These are phyloP conservation scores for Pyrrhoderma noxium DNA, from an alignment of 1,284 basidiomycete genomes.

Conservation along the genomic window DNA sequence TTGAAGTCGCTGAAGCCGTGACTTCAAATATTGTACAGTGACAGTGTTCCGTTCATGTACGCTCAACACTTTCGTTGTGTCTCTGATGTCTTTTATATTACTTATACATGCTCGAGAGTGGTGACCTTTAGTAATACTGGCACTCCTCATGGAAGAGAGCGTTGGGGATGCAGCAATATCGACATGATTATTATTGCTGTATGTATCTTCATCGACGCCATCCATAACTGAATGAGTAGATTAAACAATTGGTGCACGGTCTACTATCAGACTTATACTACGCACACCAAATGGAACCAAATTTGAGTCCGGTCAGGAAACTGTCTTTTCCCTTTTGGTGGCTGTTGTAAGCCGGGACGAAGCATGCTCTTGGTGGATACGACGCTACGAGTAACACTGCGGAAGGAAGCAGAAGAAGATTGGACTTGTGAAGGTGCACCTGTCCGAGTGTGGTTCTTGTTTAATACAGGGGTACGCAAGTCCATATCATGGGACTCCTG, in stretches of 20 bases:
- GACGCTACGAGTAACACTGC: constrained; percentile 13
- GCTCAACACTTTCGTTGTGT: no score
- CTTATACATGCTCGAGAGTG: no score
- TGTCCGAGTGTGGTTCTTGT: constrained; percentile 34
- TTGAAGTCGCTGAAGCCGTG: no score
- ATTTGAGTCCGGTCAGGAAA: constrained; percentile 52
- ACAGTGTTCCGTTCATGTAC: no score
- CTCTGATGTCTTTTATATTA: no score
- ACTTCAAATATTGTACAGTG: no score
- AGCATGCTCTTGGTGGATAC: constrained; percentile 14
- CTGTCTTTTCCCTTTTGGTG: constrained; percentile 24
- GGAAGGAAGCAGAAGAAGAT: constrained; percentile 10
- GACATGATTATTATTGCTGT: no score
- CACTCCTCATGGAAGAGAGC: no score
- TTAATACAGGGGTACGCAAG: constrained; percentile 54
- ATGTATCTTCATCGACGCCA: constrained; percentile 29
- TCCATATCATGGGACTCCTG: no score
- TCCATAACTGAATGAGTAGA: constrained; percentile 33
- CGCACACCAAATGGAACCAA: constrained; percentile 37
- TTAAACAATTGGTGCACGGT: constrained; percentile 19
- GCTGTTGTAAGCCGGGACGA: constrained; percentile 10
- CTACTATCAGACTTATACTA: constrained; percentile 1
- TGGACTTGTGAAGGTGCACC: constrained; percentile 7
- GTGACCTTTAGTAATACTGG: no score
- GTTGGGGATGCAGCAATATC: no score